phyloP scores from a whole-genome alignment of 768 basidiomycete species.

The Hypsizygus marmoreus region DNA sequence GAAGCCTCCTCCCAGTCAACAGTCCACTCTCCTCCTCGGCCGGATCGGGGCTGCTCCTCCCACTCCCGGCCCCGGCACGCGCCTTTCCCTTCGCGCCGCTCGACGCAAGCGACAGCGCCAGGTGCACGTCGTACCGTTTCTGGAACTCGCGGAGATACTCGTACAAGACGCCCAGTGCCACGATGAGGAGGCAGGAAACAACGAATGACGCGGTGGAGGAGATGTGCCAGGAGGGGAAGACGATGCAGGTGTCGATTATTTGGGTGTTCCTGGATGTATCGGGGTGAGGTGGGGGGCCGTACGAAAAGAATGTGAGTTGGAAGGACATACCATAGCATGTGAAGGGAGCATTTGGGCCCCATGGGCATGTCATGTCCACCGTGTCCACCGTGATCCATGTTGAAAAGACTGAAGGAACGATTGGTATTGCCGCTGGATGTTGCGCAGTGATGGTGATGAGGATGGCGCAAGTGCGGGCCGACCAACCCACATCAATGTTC shows the following conservation, averaged over 20 bases:
- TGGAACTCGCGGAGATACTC: conserved; percentile 77
- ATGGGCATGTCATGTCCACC: conserved; percentile 51
- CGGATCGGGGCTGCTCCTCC: conserved; percentile 40
- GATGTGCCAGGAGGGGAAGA: conserved; percentile 82
- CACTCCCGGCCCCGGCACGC: conserved; percentile 33
- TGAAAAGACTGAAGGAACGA: too few relatives aligned
- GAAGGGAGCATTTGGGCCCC: conserved; percentile 61
- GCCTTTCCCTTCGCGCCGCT: conserved; percentile 54
- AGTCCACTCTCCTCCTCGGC: conserved; percentile 54
- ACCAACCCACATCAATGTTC: too few relatives aligned
- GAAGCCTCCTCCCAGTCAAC: conserved; percentile 46
- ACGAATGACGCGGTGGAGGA: conserved; percentile 54
- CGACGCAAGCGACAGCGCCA: conserved; percentile 49
- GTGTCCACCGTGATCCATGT: conserved; percentile 46
- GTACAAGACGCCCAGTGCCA: conserved; percentile 70
- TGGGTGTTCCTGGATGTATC: conserved; percentile 70
- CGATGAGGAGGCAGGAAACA: conserved; percentile 65
- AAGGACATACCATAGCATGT: conserved; percentile 73
- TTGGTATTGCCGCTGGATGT: too few relatives aligned
- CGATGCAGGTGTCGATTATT: conserved; percentile 77
- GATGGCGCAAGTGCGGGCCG: too few relatives aligned
- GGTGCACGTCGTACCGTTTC: conserved; percentile 55
- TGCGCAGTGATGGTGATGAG: too few relatives aligned
- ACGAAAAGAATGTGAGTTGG: not conserved
- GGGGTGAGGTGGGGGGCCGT: not conserved